A percentile compares a stretch with the other conserved stretches of the same genome.
Evolutionary conservation across 2,329 filamentous ascomycete species (phyloP).

Genomic region (Parastagonospora avenae): DNA sequence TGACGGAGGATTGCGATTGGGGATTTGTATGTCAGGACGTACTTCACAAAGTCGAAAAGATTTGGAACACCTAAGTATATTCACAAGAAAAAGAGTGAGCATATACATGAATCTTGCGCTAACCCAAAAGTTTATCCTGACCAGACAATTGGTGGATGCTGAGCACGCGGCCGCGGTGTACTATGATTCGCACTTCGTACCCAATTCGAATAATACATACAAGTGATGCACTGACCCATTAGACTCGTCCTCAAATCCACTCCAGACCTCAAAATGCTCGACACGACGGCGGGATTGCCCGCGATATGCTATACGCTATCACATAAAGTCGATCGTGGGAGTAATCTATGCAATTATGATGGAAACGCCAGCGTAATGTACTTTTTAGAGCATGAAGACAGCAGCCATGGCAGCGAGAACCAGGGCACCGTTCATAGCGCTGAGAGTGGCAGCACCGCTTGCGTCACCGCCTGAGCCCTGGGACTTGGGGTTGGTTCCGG

Average conservation of each 20-base stretch:
- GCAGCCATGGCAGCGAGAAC: conserved; percentile 54
- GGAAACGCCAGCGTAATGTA: conserved; percentile 45
- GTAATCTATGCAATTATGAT: conserved; percentile 48
- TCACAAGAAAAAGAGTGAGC: conserved; percentile 31
- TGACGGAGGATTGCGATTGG: conserved; percentile 6
- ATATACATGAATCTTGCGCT: conserved; percentile 33
- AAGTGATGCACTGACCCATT: conserved; percentile 39
- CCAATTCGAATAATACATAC: conserved; percentile 42
- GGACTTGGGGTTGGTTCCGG: conserved; percentile 42
- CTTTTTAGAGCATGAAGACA: conserved; percentile 54
- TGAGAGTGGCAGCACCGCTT: conserved; percentile 48
- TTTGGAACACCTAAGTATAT: conserved; percentile 1
- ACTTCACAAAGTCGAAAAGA: too few species aligned
- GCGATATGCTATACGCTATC: conserved; percentile 39
- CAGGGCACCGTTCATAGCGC: conserved; percentile 49
- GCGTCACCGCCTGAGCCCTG: conserved; percentile 30
- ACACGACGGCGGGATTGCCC: conserved; percentile 26
- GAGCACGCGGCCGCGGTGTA: conserved; percentile 27
- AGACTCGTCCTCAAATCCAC: conserved; percentile 27
- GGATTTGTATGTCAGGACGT: too few species aligned
- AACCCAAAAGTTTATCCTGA: conserved; percentile 24
- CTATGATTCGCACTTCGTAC: conserved; percentile 34
- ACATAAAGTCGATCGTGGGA: conserved; percentile 39
- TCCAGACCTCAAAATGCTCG: conserved; percentile 29
- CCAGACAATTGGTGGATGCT: conserved; percentile 19